Conservation (phyloP, 495 filamentous ascomycete species). For the Aspergillus campestris region DNA sequence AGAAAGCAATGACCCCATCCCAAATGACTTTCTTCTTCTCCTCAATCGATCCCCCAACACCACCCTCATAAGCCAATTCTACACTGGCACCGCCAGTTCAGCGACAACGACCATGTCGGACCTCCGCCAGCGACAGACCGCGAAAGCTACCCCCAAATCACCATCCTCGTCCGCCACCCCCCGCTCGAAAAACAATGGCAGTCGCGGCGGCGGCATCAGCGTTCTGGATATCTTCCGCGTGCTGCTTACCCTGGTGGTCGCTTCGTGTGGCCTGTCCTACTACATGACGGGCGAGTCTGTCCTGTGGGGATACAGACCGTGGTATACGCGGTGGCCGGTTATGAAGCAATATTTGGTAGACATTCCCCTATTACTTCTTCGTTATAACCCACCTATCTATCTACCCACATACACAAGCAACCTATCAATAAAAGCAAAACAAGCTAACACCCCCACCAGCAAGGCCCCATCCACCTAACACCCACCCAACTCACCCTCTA, state of each 20-base stretch:
- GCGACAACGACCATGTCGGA: conserved; percentile 25
- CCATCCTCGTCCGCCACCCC: conserved; percentile 3
- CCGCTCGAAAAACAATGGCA: conserved; percentile 11
- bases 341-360: conserved; percentile 57
- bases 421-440: not conserved
- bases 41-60: not conserved
- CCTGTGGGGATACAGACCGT: conserved; percentile 61
- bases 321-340: conserved; percentile 53
- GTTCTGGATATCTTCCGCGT: conserved; percentile 70
- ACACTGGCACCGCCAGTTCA: not conserved
- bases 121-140: conserved; percentile 28
- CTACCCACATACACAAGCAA: conserved; percentile 1
- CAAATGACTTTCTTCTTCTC: not conserved
- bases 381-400: not conserved
- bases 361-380: conserved; percentile 3
- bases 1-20: no score
- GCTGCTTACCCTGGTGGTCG: conserved; percentile 57
- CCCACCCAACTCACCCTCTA: conserved; percentile 61
- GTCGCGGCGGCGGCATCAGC: conserved; percentile 32
- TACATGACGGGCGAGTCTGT: conserved; percentile 66
- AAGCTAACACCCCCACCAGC: conserved; percentile 24
- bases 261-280: conserved; percentile 66
- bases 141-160: conserved; percentile 7
- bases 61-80: not conserved
- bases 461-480: conserved; percentile 54